Base-by-base conservation (phyloP, 805 yeast species). In the Ogataea saltuana region DNA sequence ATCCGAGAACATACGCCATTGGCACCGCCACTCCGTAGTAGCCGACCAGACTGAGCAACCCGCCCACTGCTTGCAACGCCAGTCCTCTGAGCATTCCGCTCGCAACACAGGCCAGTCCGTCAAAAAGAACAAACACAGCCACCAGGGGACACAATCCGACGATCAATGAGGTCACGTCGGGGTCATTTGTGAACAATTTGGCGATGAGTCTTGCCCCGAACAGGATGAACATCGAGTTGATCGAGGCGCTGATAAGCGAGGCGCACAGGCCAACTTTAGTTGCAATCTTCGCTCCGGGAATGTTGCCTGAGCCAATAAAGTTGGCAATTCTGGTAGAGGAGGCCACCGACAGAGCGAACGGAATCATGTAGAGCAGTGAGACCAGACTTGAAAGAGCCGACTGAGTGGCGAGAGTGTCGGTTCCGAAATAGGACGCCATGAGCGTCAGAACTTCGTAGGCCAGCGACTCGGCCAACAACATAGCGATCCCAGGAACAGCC, bases 1-100 rank as follows among this genome's bases (percentile, higher is more conserved):
- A 78, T 11, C 87, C 79, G n/a, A 85, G 65, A 13, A 74, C 53
- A 22, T 80, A 65, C 0, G 88, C 85, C 27, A 81, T 51, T 0
- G 95, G 95, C 30, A 85, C 68, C 1, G 88, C 90, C 48, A 84
- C 65, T 3, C 74, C 71, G 60, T 87, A 87, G 63, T 87, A 87
- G 0, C 83, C 76, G n/a, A 83, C 57, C 34, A 87, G 68, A 54
- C 85, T 87, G 39, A 86, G 68, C 10, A 76, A 51, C 0, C 91
- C 88, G 2, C 95, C 95, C 34, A 84, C 71, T 37, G 72, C 75
- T 60, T 87, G 95, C 34, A 81, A 67, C 0, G 91, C 95, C 59
- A 83, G 83, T 1, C 90, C 89, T 46, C 95, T 68, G 45, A 87
- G 65, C 26, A 83, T 73, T 1, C 90, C 93, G 31, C 84, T 80